Conservation (phyloP, 495 filamentous ascomycete species). For the Rhizodiscina lignyota region DNA sequence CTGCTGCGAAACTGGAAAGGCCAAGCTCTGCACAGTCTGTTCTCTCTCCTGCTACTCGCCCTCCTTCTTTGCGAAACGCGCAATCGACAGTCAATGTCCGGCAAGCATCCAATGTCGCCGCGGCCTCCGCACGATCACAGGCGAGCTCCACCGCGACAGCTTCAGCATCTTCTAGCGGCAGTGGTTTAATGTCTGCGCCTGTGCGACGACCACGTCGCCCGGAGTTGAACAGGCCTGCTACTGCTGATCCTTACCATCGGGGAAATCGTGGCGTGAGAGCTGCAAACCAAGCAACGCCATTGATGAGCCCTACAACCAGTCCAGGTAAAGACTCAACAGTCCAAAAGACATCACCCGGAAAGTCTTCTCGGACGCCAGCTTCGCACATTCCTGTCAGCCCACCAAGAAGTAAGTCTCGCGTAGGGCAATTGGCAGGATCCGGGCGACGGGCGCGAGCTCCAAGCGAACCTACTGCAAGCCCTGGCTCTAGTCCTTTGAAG, state of each 20-base stretch:
- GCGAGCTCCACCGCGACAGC: slow-evolving; percentile 9
- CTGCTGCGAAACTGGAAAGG: slow-evolving; percentile 41
- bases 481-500: slow-evolving; percentile 16
- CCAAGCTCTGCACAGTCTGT: slow-evolving; percentile 60
- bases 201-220: slow-evolving; percentile 37
- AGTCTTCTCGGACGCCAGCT: slow-evolving; percentile 7
- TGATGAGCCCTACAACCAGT: slow-evolving; percentile 25
- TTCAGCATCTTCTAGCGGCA: slow-evolving; percentile 12
- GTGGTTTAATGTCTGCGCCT: slow-evolving; percentile 38
- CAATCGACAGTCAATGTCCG: slow-evolving; percentile 3
- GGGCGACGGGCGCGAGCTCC: too few relatives aligned
- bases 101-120: slow-evolving; percentile 12
- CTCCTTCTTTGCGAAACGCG: slow-evolving; percentile 4
- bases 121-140: too few relatives aligned
- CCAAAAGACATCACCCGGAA: slow-evolving; percentile 17
- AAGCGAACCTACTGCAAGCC: too few relatives aligned
- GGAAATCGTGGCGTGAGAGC: slow-evolving; percentile 24
- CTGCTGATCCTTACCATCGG: slow-evolving; percentile 39
- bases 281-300: slow-evolving; percentile 22
- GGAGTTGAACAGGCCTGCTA: slow-evolving; percentile 36
- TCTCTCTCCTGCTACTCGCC: slow-evolving; percentile 33
- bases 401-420: slow-evolving; percentile 5
- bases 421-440: too few relatives aligned
- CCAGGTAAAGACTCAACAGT: slow-evolving; percentile 23
- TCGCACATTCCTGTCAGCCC: slow-evolving; percentile 13